Conservation (phyloP, 2,329 filamentous ascomycete genomes). For the Ceratocystis alfenasii region DNA sequence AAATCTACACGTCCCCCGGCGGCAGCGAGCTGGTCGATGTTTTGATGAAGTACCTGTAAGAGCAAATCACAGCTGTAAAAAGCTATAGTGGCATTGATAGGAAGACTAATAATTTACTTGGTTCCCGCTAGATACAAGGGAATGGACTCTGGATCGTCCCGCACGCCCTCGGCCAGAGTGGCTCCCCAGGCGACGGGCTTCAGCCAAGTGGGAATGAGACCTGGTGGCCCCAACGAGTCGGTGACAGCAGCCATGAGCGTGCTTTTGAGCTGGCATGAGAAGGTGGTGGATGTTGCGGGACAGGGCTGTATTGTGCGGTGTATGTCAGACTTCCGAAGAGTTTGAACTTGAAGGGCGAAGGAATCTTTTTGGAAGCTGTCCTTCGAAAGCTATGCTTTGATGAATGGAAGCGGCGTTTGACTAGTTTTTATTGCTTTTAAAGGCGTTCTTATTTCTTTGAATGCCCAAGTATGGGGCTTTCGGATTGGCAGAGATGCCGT, state of each 20-base stretch:
- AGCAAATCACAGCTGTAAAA: conserved; percentile 23
- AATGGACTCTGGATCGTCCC: conserved; percentile 49
- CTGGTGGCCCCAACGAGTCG: conserved; percentile 47
- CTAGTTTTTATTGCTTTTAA: neutral
- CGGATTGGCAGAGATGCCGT: neutral
- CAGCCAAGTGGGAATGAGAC: conserved; percentile 57
- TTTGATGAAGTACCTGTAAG: conserved; percentile 94
- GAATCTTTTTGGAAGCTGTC: no score
- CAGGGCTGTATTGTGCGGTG: conserved; percentile 82
- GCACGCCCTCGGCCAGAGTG: conserved; percentile 36
- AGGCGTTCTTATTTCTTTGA: neutral
- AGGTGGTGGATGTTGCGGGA: conserved; percentile 87
- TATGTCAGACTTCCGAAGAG: conserved; percentile 92
- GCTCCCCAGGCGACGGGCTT: conserved; percentile 78
- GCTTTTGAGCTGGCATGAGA: conserved; percentile 95
- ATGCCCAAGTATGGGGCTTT: neutral
- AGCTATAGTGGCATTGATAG: neutral
- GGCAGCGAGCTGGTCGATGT: conserved; percentile 81
- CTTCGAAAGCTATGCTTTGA: no score
- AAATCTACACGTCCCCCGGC: conserved; percentile 64
- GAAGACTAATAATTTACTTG: neutral
- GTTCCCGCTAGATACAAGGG: conserved; percentile 62
- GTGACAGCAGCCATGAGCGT: conserved; percentile 91
- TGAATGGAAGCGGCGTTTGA: no score
- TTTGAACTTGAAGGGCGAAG: conserved; percentile 24